phyloP scores from a whole-genome alignment of 768 basidiomycete genomes.

The Lactifluus piperatus region DNA sequence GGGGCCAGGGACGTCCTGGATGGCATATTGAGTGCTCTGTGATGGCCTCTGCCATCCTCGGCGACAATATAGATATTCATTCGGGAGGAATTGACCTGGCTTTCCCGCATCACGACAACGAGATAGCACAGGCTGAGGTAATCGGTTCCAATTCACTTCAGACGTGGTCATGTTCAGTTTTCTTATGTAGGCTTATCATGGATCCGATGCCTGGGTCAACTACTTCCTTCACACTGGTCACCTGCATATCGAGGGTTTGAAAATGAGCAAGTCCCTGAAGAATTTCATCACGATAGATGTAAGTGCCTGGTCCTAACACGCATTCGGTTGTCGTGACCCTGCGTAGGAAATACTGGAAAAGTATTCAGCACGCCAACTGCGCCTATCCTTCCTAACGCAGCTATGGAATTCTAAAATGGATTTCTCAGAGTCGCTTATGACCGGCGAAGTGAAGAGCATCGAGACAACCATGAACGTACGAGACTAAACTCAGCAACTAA shows the following conservation, averaged over 20 bases:
- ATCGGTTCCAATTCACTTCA: conserved; percentile 1
- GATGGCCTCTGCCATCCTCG: conserved; percentile 90
- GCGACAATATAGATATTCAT: conserved; percentile 92
- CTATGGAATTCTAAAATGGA: conserved; percentile 91
- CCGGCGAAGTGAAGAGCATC: conserved; percentile 76
- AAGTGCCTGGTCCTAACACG: conserved; percentile 24
- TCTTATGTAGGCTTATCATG: conserved; percentile 73
- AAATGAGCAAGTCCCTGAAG: conserved; percentile 99
- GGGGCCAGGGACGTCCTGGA: conserved; percentile 93
- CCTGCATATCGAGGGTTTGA: conserved; percentile 94
- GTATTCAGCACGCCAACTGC: conserved; percentile 80
- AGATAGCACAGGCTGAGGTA: conserved; percentile 95
- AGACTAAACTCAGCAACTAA: background rate
- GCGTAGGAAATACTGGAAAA: conserved; percentile 74
- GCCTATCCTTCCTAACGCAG: conserved; percentile 85
- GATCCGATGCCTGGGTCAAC: conserved; percentile 91
- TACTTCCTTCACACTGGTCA: conserved; percentile 99
- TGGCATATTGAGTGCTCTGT: conserved; percentile 99
- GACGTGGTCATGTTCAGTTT: conserved; percentile 4
- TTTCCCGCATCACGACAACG: conserved; percentile 99
- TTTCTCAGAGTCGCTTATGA: conserved; percentile 86
- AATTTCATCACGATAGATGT: conserved; percentile 98
- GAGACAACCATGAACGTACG: conserved; percentile 82
- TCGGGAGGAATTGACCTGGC: conserved; percentile 94
- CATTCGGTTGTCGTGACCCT: conserved; percentile 9